Conservation (phyloP, 371 early-diverging fungal species). For the Nematocida sp. region DNA sequence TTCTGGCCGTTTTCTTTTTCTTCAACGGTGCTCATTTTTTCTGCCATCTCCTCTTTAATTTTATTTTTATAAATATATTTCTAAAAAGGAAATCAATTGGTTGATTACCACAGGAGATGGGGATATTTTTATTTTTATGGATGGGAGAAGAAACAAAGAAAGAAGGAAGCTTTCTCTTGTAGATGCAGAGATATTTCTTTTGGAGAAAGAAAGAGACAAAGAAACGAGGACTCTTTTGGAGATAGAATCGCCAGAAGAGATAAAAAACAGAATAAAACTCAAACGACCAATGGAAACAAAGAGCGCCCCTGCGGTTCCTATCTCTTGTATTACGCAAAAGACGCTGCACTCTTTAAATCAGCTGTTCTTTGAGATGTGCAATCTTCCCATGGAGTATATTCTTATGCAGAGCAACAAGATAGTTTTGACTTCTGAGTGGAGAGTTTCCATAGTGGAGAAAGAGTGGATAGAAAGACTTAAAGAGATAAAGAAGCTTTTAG, state of each 20-base stretch:
- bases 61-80: conserved; percentile 44
- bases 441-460: conserved; percentile 22
- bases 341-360: conserved; percentile 4
- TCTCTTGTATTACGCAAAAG: background rate
- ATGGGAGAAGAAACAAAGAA: conserved; percentile 12
- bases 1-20: conserved; percentile 12
- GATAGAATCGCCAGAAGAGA: conserved; percentile 25
- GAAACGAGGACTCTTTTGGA: conserved; percentile 24
- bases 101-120: background rate
- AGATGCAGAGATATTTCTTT: conserved; percentile 28
- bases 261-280: conserved; percentile 17
- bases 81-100: conserved; percentile 41
- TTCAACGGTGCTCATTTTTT: conserved; percentile 7
- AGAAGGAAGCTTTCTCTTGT: conserved; percentile 6
- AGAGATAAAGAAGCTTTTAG: conserved; percentile 11
- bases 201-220: conserved; percentile 43
- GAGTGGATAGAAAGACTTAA: conserved; percentile 7
- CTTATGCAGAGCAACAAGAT: conserved; percentile 43
- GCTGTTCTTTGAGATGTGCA: conserved; percentile 31
- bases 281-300: background rate
- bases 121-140: conserved; percentile 9
- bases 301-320: background rate
- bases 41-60: conserved; percentile 31
- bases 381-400: conserved; percentile 42
- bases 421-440: conserved; percentile 44